Evolutionary conservation across 495 filamentous ascomycete genomes (phyloP).

Genomic region (Recurvomyces mirabilis): DNA sequence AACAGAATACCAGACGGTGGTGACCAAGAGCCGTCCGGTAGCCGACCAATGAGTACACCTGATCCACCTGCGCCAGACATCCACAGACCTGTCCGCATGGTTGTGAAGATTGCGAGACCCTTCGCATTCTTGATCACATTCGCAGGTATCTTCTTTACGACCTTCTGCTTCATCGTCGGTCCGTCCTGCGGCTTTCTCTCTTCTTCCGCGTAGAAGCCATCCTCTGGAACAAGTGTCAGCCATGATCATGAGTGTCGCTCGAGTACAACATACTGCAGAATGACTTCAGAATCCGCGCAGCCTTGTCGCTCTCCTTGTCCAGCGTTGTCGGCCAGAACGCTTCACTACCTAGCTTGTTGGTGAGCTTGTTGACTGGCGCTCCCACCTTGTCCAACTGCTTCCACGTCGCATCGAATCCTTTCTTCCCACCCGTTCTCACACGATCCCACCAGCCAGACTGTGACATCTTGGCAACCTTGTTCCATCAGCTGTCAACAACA

Average conservation of each 20-base stretch:
- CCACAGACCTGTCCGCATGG: conserved; percentile 87
- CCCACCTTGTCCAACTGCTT: conserved; percentile 37
- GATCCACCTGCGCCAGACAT: conserved; percentile 77
- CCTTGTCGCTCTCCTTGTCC: conserved; percentile 74
- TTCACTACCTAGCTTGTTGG: conserved; percentile 62
- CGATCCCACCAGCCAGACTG: conserved; percentile 24
- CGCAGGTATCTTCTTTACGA: conserved; percentile 72
- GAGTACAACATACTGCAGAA: conserved; percentile 58
- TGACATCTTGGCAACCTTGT: conserved; percentile 6
- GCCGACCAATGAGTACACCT: conserved; percentile 68
- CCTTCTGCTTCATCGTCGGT: conserved; percentile 54
- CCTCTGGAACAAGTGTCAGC: conserved; percentile 27
- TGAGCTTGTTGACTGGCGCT: conserved; percentile 61
- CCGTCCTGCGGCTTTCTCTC: conserved; percentile 35
- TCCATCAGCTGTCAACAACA: not conserved
- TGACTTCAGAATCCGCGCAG: conserved; percentile 63
- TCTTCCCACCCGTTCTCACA: conserved; percentile 36
- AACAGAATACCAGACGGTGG: conserved; percentile 79
- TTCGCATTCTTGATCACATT: conserved; percentile 71
- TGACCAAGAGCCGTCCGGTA: conserved; percentile 76
- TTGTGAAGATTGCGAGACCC: conserved; percentile 82
- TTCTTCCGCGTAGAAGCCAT: conserved; percentile 48
- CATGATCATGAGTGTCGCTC: not conserved
- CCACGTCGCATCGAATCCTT: conserved; percentile 39
- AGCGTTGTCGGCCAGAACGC: conserved; percentile 73